Percentiles rank a stretch among this genome's conserved stretches.
Conservation (phyloP, 108 stramenopile species). For the Ochromonas danica region DNA sequence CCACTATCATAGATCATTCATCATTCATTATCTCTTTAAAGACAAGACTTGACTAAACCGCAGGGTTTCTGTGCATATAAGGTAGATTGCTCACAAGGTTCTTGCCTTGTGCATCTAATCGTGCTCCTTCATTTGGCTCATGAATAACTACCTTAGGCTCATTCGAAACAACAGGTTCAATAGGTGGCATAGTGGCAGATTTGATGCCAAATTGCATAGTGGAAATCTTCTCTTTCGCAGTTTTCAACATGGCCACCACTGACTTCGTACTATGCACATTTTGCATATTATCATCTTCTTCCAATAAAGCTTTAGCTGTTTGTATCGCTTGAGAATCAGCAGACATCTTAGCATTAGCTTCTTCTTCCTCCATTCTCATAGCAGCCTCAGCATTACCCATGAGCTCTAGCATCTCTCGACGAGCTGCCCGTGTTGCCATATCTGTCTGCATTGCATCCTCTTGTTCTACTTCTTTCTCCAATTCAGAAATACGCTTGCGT, state of each 20-base stretch:
- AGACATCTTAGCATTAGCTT: neutral
- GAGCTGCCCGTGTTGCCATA: constrained; percentile 12
- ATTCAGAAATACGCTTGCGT: constrained; percentile 35
- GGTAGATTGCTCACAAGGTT: constrained; percentile 55
- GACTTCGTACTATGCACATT: constrained; percentile 31
- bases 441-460: constrained; percentile 30
- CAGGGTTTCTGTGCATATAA: constrained; percentile 60
- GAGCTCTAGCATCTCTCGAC: constrained; percentile 41
- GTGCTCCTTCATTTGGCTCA: constrained; percentile 52
- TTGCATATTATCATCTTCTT: constrained; percentile 18
- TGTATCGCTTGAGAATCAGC: neutral
- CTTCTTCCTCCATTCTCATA: neutral
- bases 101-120: constrained; percentile 51
- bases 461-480: constrained; percentile 43
- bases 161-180: no score
- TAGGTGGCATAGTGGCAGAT: no score
- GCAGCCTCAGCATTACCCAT: constrained; percentile 26
- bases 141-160: constrained; percentile 46
- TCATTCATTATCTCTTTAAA: no score
- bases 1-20: no score
- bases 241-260: neutral
- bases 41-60: no score
- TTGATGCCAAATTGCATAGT: no score
- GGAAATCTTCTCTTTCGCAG: constrained; percentile 25
- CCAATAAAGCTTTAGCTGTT: constrained; percentile 31